Evolutionary conservation across 208 protist genomes (phyloP).

Genomic region (Tritrichomonas musculus): DNA sequence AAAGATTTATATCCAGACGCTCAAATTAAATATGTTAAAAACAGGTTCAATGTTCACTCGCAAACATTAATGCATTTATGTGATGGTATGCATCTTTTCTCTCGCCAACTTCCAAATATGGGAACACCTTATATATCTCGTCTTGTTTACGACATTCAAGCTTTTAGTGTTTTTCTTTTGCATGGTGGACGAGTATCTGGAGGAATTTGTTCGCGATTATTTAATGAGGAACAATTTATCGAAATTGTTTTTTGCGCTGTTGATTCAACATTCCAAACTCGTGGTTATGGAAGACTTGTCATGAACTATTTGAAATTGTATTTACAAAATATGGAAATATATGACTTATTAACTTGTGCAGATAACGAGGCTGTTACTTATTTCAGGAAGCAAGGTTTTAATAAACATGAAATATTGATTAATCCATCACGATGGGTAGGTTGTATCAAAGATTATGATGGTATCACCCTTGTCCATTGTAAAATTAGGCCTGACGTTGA

Average conservation of each 20-base stretch:
- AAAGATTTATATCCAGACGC: neutral
- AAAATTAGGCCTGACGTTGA: constrained; percentile 56
- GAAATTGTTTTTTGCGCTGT: constrained; percentile 78
- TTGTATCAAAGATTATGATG: constrained; percentile 77
- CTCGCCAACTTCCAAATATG: constrained; percentile 72
- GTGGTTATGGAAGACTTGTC: constrained; percentile 59
- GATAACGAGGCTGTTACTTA: constrained; percentile 77
- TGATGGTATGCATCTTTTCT: constrained; percentile 68
- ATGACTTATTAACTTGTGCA: constrained; percentile 72
- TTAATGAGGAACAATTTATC: constrained; percentile 57
- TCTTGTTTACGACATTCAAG: constrained; percentile 59
- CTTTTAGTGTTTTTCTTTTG: neutral
- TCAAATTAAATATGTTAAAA: neutral
- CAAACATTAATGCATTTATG: constrained; percentile 47
- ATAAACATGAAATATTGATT: constrained; percentile 48
- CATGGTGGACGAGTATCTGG: constrained; percentile 55
- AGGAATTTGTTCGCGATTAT: constrained; percentile 67
- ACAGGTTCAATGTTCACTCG: neutral
- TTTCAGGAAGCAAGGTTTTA: constrained; percentile 70
- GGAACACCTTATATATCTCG: constrained; percentile 69
- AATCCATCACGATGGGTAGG: constrained; percentile 58
- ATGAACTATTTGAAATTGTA: constrained; percentile 67
- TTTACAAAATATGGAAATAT: constrained; percentile 51
- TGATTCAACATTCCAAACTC: constrained; percentile 58
- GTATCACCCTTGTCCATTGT: constrained; percentile 68